phyloP scores from a whole-genome alignment of 192 early-diverging fungal genomes.

The Coemansia umbellata region DNA sequence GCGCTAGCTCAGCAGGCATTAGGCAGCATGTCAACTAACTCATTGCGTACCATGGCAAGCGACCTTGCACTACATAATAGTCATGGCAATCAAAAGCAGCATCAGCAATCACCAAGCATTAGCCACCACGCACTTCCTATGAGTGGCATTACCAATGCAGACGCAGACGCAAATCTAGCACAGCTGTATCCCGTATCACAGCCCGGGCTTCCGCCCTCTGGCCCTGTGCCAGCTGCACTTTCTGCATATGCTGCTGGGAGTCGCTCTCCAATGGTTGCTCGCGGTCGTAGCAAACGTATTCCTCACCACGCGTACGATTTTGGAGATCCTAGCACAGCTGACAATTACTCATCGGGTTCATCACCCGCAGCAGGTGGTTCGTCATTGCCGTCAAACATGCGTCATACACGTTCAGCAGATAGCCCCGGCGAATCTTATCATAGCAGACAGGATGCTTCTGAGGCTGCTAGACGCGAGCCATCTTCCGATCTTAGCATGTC shows the following conservation, averaged over 20 bases:
- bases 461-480: constrained; percentile 2
- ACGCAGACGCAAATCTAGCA: background rate
- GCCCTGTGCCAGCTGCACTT: constrained; percentile 25
- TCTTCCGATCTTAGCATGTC: constrained; percentile 17
- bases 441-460: constrained; percentile 2
- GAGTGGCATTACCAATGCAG: background rate
- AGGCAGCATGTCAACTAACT: background rate
- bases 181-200: constrained; percentile 41
- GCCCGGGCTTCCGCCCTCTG: constrained; percentile 37
- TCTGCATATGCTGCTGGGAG: constrained; percentile 12
- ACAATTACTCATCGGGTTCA: constrained; percentile 10
- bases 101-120: constrained; percentile 1
- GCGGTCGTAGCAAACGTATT: constrained; percentile 28
- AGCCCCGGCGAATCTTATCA: constrained; percentile 8
- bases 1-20: background rate
- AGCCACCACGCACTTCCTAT: constrained; percentile 23
- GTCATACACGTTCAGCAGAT: constrained; percentile 19
- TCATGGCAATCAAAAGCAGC: background rate
- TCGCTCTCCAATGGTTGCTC: constrained; percentile 23
- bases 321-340: constrained; percentile 13
- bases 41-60: background rate
- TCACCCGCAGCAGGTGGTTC: constrained; percentile 7
- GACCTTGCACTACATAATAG: constrained; percentile 7
- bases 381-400: constrained; percentile 5
- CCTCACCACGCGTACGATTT: constrained; percentile 36